A percentile compares a stretch with the other conserved stretches of the same genome.
These are phyloP conservation scores for Eucalyptus tenuipes DNA, from an alignment of 345 rosid species.

Conservation along the genomic window DNA sequence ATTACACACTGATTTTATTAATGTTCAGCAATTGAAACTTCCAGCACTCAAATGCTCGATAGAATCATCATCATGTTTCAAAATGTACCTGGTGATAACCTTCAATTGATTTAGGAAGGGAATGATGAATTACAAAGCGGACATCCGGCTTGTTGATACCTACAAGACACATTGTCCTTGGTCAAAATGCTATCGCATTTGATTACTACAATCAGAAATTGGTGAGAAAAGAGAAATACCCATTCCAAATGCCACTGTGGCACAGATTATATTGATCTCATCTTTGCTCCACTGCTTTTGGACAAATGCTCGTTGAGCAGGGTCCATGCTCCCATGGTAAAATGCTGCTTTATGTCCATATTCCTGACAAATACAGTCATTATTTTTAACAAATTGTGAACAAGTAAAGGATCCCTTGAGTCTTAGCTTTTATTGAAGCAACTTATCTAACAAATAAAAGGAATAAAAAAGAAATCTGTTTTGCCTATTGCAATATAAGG, in stretches of 20 bases:
- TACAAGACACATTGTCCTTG: slow-evolving; percentile 6
- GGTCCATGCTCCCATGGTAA: slow-evolving; percentile 95
- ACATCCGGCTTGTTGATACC: slow-evolving; percentile 99
- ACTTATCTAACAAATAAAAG: neutral
- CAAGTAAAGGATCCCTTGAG: neutral
- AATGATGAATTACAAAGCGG: slow-evolving; percentile 98
- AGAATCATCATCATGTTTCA: neutral
- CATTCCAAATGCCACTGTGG: slow-evolving; percentile 99
- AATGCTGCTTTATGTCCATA: slow-evolving; percentile 93
- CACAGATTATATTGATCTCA: slow-evolving; percentile 92
- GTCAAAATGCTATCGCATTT: neutral
- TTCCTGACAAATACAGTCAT: slow-evolving; percentile 30
- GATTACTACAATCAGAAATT: neutral
- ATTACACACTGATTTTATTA: neutral
- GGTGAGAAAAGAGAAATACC: slow-evolving; percentile 26
- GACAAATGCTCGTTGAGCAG: slow-evolving; percentile 55
- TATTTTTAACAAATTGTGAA: neutral
- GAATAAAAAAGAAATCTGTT: neutral
- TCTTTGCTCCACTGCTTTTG: slow-evolving; percentile 99
- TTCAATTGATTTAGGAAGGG: slow-evolving; percentile 97
- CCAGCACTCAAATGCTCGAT: neutral
- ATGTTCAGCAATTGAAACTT: neutral
- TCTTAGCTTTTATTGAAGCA: neutral
- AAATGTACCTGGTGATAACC: slow-evolving; percentile 91
- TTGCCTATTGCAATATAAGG: neutral